Percentiles rank a stretch among this genome's conserved stretches.
Evolutionary conservation across 305 asterid species (phyloP).

Genomic region (Stenogyne calaminthoides): DNA sequence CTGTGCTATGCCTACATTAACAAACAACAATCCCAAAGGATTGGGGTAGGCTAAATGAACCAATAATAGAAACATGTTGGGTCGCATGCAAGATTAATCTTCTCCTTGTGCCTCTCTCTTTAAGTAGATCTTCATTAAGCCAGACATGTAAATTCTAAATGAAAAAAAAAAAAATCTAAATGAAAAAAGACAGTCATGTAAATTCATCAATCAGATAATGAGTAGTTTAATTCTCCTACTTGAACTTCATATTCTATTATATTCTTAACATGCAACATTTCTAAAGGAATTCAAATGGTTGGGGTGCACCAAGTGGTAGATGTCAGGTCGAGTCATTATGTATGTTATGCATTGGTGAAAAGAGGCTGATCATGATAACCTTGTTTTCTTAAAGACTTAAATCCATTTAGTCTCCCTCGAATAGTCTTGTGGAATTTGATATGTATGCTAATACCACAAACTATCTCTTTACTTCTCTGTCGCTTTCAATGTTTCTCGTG

Average conservation of each 20-base stretch:
- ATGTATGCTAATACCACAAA: neutral
- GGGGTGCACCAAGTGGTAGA: neutral
- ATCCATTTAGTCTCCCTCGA: neutral
- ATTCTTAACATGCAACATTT: neutral
- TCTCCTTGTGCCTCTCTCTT: no score
- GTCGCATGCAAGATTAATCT: no score
- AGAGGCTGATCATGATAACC: slow-evolving; percentile 6
- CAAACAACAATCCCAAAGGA: no score
- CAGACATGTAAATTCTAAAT: neutral
- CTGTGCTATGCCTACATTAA: neutral
- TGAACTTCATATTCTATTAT: neutral
- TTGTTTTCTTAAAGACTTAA: slow-evolving; percentile 9
- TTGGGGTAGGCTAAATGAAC: no score
- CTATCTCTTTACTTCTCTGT: neutral
- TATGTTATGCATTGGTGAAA: neutral
- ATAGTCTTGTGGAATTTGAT: neutral
- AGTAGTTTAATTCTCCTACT: neutral
- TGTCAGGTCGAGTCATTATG: neutral
- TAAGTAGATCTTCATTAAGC: no score
- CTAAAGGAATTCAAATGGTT: neutral
- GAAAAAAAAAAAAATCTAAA: no score
- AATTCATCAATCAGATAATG: neutral
- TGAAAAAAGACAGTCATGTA: neutral
- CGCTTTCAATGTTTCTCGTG: neutral
- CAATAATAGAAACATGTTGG: no score